A percentile compares a stretch with the other conserved stretches of the same genome.
These are phyloP conservation scores for Xylaria sp. DNA, from an alignment of 2,329 filamentous ascomycete genomes.

Conservation along the genomic window DNA sequence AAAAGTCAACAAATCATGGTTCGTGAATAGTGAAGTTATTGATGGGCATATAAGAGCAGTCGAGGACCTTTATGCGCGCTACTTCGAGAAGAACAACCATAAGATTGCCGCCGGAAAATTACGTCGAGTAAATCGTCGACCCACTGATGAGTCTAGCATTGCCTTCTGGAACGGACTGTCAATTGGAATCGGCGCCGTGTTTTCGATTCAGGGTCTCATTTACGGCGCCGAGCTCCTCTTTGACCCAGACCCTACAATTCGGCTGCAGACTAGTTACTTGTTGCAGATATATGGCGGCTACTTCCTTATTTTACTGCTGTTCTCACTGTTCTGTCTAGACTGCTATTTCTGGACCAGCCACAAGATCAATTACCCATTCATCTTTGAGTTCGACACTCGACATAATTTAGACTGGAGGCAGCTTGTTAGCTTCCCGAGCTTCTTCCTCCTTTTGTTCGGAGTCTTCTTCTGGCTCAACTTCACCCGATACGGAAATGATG, in stretches of 20 bases:
- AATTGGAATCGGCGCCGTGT: conserved; percentile 74
- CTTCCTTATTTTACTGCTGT: conserved; percentile 83
- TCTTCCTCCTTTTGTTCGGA: conserved; percentile 82
- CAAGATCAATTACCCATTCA: conserved; percentile 96
- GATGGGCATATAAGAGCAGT: conserved; percentile 83
- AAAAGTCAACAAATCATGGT: conserved; percentile 90
- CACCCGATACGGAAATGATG: conserved; percentile 69
- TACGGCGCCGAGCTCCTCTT: conserved; percentile 67
- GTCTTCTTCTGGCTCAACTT: conserved; percentile 93
- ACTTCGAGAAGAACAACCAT: conserved; percentile 93
- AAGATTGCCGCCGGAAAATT: conserved; percentile 92
- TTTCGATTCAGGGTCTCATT: conserved; percentile 73
- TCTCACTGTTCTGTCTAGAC: conserved; percentile 85
- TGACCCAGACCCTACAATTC: conserved; percentile 59
- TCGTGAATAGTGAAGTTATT: conserved; percentile 87
- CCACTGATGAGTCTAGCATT: conserved; percentile 65
- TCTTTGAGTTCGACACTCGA: conserved; percentile 94
- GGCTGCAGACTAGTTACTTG: conserved; percentile 71
- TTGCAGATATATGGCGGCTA: conserved; percentile 94
- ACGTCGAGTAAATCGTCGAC: conserved; percentile 73
- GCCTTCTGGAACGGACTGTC: conserved; percentile 73
- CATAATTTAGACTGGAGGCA: conserved; percentile 91
- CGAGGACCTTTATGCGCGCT: conserved; percentile 92
- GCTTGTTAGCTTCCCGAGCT: conserved; percentile 84
- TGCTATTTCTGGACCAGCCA: conserved; percentile 84